Percentiles rank a stretch among this genome's conserved stretches.
Conservation (phyloP, 1,284 basidiomycete species). For the Apiotrichum sp. region DNA sequence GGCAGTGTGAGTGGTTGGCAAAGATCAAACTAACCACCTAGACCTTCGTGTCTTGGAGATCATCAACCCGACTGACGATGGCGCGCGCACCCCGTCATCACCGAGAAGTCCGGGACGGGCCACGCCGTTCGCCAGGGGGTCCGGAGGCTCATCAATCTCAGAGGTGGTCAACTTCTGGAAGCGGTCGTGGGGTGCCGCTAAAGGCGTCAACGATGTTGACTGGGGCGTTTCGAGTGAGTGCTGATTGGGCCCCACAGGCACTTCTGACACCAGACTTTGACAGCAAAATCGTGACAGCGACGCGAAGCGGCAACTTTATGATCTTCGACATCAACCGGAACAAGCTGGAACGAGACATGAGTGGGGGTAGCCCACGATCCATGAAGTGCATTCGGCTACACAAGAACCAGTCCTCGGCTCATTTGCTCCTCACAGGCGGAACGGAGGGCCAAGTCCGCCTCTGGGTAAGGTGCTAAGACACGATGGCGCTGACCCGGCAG, state of each 20-base stretch:
- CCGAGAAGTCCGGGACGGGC: background rate
- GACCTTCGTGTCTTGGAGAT: constrained; percentile 39
- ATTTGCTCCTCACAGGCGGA: constrained; percentile 73
- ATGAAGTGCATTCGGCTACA: constrained; percentile 59
- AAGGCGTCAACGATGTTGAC: constrained; percentile 57
- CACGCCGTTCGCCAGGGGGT: constrained; percentile 28
- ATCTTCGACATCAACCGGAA: constrained; percentile 74
- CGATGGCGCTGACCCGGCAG: constrained; percentile 45
- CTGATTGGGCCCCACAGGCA: too few species aligned
- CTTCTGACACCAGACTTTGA: constrained; percentile 56
- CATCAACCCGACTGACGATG: constrained; percentile 12
- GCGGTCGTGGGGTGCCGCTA: constrained; percentile 35
- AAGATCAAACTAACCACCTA: constrained; percentile 15
- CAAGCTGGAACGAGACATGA: constrained; percentile 65
- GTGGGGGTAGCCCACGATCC: constrained; percentile 65
- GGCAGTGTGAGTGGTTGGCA: constrained; percentile 34
- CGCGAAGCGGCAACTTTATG: constrained; percentile 73
- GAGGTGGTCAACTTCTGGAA: constrained; percentile 46
- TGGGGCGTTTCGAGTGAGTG: constrained; percentile 71
- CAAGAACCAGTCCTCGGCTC: constrained; percentile 57
- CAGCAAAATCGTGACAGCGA: constrained; percentile 75
- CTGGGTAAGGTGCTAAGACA: constrained; percentile 56
- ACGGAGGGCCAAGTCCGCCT: constrained; percentile 74
- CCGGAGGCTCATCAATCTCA: constrained; percentile 34
- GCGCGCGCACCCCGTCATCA: background rate